Base-by-base conservation (phyloP, 2,329 filamentous ascomycete genomes). In the Cucurbitaria berberidis region DNA sequence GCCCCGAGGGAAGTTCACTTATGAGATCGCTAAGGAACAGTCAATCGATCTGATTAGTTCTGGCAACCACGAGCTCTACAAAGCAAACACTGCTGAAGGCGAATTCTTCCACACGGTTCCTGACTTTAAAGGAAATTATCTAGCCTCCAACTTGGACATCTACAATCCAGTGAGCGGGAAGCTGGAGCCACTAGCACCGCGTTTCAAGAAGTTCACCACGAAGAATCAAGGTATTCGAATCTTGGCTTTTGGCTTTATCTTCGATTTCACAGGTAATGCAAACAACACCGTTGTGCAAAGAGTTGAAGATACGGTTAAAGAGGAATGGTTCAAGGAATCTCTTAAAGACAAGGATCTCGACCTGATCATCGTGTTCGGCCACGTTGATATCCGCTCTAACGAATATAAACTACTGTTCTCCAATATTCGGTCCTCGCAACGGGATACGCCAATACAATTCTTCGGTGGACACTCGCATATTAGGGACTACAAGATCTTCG, bases 41-140 rank as follows among this genome's bases (percentile, higher is more conserved):
- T 77, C 86, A 38, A 86, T 97, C 62, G 93, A 98, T 70, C 78
- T 96, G 22, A 82, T 98, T 42, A 93, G 87, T 64, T 89, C 88
- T 1, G 95, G 95, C 44, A 99, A 99, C 68, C 95, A 99, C 77
- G 95, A 99, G 78, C 84, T 99, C 11, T 99, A 99, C 80, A 86
- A 91, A 64, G 79, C 83, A 50, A 87, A 88, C 57, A 90, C 92
- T 0, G 89, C 91, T 18, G 84, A 89, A 46, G 84, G 87, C 55
- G 95, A 98, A 72, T 90, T 89, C 70, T 81, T 86, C 49, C 84
- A 85, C 48, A 96, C 91, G 0, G 89, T 96, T 1, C 91, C 91
- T 2, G 89, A 91, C 69, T 98, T 91, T 76, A 84, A 84, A 49
- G 84, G 86, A 32, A 87, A 84, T 53, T 98, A 98, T 64, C 79